These are phyloP conservation scores for Podaxis sp. DNA, from an alignment of 768 basidiomycete species.

Conservation along the genomic window DNA sequence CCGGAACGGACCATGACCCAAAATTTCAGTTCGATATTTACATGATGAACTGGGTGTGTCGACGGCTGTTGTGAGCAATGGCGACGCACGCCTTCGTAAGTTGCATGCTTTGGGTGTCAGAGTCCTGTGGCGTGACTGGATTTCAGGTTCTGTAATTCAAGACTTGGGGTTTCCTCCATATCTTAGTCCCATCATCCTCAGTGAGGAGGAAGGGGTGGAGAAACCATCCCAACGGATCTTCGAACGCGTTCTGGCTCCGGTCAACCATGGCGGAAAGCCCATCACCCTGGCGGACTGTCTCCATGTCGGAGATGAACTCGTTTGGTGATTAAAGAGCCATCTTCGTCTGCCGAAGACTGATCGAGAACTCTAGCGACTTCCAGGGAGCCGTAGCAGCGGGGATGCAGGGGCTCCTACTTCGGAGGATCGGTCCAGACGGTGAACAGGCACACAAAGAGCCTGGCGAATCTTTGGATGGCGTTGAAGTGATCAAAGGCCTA, in stretches of 20 bases:
- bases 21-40: slow-evolving; percentile 38
- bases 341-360: not conserved
- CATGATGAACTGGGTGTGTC: slow-evolving; percentile 36
- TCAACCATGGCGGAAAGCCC: slow-evolving; percentile 13
- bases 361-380: slow-evolving; percentile 51
- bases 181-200: slow-evolving; percentile 57
- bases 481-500: slow-evolving; percentile 30
- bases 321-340: slow-evolving; percentile 39
- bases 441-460: slow-evolving; percentile 39
- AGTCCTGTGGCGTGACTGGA: not conserved
- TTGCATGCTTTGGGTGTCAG: slow-evolving; percentile 3
- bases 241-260: slow-evolving; percentile 34
- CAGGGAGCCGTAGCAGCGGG: slow-evolving; percentile 52
- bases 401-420: slow-evolving; percentile 53
- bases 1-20: not conserved
- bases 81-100: slow-evolving; percentile 68
- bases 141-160: slow-evolving; percentile 43
- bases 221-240: slow-evolving; percentile 67
- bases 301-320: slow-evolving; percentile 75
- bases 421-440: slow-evolving; percentile 44
- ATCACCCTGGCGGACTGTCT: slow-evolving; percentile 42
- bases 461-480: slow-evolving; percentile 34
- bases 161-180: slow-evolving; percentile 52
- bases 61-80: slow-evolving; percentile 67
- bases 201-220: slow-evolving; percentile 64